Evolutionary conservation across 306 rosid species (phyloP), one percentile per base, ranked within the genome.

Genomic region (Albizia julibrissin): DNA sequence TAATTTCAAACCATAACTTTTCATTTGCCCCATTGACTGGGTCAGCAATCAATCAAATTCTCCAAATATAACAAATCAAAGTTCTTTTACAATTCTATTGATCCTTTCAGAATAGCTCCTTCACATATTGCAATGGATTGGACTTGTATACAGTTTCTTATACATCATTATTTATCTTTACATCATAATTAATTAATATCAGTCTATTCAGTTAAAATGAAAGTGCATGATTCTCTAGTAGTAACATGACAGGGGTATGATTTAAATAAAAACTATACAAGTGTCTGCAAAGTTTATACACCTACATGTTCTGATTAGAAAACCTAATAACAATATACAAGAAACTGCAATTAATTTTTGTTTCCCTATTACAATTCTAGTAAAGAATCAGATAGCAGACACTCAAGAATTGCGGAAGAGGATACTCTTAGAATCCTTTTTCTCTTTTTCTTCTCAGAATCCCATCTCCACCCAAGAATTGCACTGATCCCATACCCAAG

Each of bases 1-100:
- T 13, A 27, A 47, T 84, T 81, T 62, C 73, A 75, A 70, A 47
- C 72, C 74, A 52, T 19, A 70, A 69, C 22, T 21, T 27, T 46
- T 75, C 44, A 61, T 64, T 34, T 39, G 27, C 43, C 73, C 47
- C 34, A 47, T 61, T 61, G 86, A n/a, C 31, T 19, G 85, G n/a
- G 50, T 42, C 47, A n/a, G 29, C 49, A 29, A 69, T 67, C 49
- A 9, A 10, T 67, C 49, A 9, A 10, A 69, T 68, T 34, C 6
- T 11, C 31, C 4, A 69, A 31, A 39, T 39, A 40, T 21, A 69
- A 39, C 50, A 10, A 5, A 11, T 21, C 14, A 10, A 69, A 39
- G 33, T 42, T 69, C 34, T n/a, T 40, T 10, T 69, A 42, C 18
- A 40, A 39, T 22, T 42, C 31, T 22, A 40, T 42, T 42, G 33